These are phyloP conservation scores for Fulvia fulva DNA, from an alignment of 2,329 filamentous ascomycete genomes.

Conservation along the genomic window DNA sequence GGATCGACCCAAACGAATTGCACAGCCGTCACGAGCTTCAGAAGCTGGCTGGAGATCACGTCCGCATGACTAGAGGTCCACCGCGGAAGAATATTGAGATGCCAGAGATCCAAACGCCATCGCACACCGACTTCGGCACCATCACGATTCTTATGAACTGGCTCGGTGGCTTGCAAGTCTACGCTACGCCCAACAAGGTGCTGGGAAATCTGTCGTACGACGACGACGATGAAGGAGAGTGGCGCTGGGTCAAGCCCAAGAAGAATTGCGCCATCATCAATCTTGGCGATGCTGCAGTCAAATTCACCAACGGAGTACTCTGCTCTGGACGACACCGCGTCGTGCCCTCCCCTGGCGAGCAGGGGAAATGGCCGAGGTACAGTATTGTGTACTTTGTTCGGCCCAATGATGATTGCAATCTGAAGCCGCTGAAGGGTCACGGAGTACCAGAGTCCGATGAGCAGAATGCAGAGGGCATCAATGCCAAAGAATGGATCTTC, in stretches of 20 bases:
- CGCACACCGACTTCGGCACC: conserved; percentile 55
- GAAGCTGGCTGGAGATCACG: conserved; percentile 47
- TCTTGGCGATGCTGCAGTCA: conserved; percentile 46
- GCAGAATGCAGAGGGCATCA: conserved; percentile 35
- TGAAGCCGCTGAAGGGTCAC: conserved; percentile 38
- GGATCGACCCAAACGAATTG: conserved; percentile 42
- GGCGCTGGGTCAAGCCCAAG: conserved; percentile 54
- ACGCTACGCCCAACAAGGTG: conserved; percentile 17
- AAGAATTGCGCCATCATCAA: conserved; percentile 48
- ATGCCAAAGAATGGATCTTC: conserved; percentile 42
- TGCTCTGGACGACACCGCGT: conserved; percentile 49
- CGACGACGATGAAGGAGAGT: conserved; percentile 33
- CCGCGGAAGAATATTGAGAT: conserved; percentile 38
- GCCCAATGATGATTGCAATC: conserved; percentile 46
- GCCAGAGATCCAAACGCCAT: conserved; percentile 35
- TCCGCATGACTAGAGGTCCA: conserved; percentile 51
- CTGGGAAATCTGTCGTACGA: conserved; percentile 20
- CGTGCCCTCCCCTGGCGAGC: conserved; percentile 47
- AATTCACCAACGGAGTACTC: conserved; percentile 43
- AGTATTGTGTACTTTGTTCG: conserved; percentile 55
- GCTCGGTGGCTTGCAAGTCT: conserved; percentile 53
- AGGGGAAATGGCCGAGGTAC: conserved; percentile 46
- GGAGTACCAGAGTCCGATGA: conserved; percentile 28
- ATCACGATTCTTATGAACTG: conserved; percentile 57
- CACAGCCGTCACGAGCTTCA: conserved; percentile 43